These are phyloP conservation scores for Teunomyces barrocoloradensis DNA, from an alignment of 805 yeast genomes.

Conservation along the genomic window DNA sequence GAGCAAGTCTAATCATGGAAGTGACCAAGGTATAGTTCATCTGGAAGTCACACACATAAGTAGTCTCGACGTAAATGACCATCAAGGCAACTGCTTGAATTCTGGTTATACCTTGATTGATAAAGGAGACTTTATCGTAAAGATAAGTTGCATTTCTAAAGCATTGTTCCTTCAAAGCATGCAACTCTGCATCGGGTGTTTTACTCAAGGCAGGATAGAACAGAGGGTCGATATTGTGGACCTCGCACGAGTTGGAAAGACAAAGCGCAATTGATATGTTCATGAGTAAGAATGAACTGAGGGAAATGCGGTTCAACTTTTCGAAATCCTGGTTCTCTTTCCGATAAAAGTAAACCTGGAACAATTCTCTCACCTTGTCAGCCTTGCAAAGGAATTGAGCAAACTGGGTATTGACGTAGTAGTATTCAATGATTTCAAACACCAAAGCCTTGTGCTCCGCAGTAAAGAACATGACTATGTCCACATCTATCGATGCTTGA, in stretches of 20 bases:
- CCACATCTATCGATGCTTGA: background rate
- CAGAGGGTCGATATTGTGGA: slow-evolving; percentile 6
- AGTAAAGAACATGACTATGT: slow-evolving; percentile 11
- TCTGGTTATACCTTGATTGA: slow-evolving; percentile 51
- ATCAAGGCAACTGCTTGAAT: slow-evolving; percentile 53
- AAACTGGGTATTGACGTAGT: slow-evolving; percentile 7
- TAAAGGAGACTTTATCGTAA: slow-evolving; percentile 48
- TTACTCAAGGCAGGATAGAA: slow-evolving; percentile 2
- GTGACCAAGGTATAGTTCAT: slow-evolving; percentile 41
- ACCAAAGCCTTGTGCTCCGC: slow-evolving; percentile 6
- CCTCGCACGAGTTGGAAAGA: slow-evolving; percentile 5
- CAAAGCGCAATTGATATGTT: slow-evolving; percentile 11
- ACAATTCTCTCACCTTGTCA: slow-evolving; percentile 9
- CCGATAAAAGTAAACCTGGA: slow-evolving; percentile 11
- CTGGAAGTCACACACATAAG: slow-evolving; percentile 25
- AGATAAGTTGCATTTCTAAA: slow-evolving; percentile 42
- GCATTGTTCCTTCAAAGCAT: slow-evolving; percentile 3
- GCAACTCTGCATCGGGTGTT: background rate
- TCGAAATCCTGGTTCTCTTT: background rate
- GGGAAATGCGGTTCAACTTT: background rate
- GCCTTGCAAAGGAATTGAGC: slow-evolving; percentile 11
- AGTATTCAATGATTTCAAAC: slow-evolving; percentile 11
- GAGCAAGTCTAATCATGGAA: slow-evolving; percentile 52
- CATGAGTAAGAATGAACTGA: slow-evolving; percentile 19
- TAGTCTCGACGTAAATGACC: slow-evolving; percentile 34